Evolutionary conservation across 2,329 filamentous ascomycete genomes (phyloP), one percentile per base, ranked within the genome.

Genomic region (Xylaria hypoxylon): DNA sequence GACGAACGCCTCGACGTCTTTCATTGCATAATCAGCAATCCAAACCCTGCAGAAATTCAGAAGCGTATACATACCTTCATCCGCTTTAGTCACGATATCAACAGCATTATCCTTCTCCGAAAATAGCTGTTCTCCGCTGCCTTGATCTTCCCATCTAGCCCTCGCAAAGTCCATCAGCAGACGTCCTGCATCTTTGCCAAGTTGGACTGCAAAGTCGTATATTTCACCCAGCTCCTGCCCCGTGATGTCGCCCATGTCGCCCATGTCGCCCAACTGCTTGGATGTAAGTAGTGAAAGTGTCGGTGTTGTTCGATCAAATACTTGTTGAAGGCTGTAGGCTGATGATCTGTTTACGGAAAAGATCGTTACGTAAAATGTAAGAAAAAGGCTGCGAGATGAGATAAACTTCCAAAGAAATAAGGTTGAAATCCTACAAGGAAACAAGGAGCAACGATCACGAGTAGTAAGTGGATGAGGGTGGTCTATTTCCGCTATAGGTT

Each of bases 81-180:
- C 91, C 0, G 90, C 91, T 79, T 93, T 87, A 10, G 91, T 94
- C 22, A 94, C 91, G 68, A 94, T 87, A 76, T 94, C 92, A 11
- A 94, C 91, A 1, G 90, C 85, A 75, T 87, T 93, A 70, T 92
- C 89, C 77, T 94, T 94, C 78, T 93, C 90, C 7, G 83, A 79
- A 61, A 85, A 83, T 1, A 73, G 72, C 66, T 83, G 78, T 48
- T 75, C 72, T 64, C 70, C 62, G 50, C 69, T 62, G 44, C 73
- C 77, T 17, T 74, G 73, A 42, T 79, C 80, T 10, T 78, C 80
- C 71, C 85, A 86, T 38, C 89, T 84, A 68, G 83, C 76, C 69
- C 85, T 82, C n/a, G 89, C 87, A 13, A 87, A 88, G 53, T 88
- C 84, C 75, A 91, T 85, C 47, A 94, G 83, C 74, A 92, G 84